These are phyloP conservation scores for Fusarium coffeatum DNA, from an alignment of 2,329 filamentous ascomycete species.

Conservation along the genomic window DNA sequence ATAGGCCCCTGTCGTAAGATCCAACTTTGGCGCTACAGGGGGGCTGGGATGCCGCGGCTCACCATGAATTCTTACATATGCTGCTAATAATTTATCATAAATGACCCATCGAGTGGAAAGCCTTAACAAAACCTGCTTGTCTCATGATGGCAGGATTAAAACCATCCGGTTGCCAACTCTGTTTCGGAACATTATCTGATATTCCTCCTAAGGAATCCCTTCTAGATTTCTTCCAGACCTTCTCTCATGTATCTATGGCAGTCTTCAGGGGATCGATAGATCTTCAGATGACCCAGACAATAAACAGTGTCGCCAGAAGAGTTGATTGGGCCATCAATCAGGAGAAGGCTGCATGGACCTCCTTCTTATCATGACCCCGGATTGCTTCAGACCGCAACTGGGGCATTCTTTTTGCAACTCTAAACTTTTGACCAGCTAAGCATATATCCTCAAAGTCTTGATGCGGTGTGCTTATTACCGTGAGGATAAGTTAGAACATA, in stretches of 20 bases:
- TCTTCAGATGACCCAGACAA: conserved; percentile 6
- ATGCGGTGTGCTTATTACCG: neutral
- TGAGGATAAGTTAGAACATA: neutral
- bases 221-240: neutral
- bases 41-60: conserved; percentile 32
- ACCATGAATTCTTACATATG: conserved; percentile 1
- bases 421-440: neutral
- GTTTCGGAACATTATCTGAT: neutral
- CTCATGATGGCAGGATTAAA: neutral
- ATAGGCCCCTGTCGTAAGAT: conserved; percentile 9
- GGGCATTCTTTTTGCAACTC: neutral
- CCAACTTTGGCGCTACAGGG: conserved; percentile 17
- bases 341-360: neutral
- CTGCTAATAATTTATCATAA: conserved; percentile 11
- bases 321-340: neutral
- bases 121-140: neutral
- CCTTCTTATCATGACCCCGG: neutral
- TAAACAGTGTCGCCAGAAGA: conserved; percentile 15
- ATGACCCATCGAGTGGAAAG: neutral
- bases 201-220: neutral
- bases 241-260: neutral
- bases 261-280: conserved; percentile 5
- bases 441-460: neutral
- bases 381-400: neutral
- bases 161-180: neutral